These are phyloP conservation scores for Phytophthora citricola DNA, from an alignment of 352 stramenopile species.

Conservation along the genomic window DNA sequence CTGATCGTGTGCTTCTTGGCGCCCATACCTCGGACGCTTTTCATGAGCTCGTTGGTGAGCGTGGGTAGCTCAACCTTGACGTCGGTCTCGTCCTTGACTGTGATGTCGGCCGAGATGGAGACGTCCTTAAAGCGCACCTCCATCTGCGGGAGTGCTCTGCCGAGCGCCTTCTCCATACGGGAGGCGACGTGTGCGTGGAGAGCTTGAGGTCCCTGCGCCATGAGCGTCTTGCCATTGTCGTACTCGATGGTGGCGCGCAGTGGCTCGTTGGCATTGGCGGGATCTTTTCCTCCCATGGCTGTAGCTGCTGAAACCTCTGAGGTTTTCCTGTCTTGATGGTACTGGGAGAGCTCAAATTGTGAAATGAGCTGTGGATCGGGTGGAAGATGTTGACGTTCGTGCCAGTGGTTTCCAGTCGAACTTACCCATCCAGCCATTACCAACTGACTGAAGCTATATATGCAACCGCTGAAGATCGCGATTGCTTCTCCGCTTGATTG, in stretches of 20 bases:
- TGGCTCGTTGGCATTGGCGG: neutral
- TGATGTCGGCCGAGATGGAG: conserved; percentile 37
- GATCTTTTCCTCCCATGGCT: neutral
- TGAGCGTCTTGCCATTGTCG: conserved; percentile 38
- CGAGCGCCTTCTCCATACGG: conserved; percentile 30
- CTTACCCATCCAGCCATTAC: neutral
- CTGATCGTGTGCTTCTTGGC: conserved; percentile 38
- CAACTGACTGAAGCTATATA: conserved; percentile 5
- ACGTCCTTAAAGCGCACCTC: conserved; percentile 48
- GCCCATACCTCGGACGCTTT: conserved; percentile 16
- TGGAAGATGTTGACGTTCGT: neutral
- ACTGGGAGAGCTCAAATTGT: neutral
- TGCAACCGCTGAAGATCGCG: conserved; percentile 3
- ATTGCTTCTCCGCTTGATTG: conserved; percentile 9
- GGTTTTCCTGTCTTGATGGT: neutral
- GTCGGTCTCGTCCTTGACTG: conserved; percentile 27
- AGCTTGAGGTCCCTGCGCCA: conserved; percentile 33
- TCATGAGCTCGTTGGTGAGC: conserved; percentile 33
- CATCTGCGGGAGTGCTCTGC: conserved; percentile 40
- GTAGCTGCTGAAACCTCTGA: no score
- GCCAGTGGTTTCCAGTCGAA: neutral
- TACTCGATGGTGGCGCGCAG: conserved; percentile 25
- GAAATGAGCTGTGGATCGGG: neutral
- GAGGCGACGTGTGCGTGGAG: conserved; percentile 40
- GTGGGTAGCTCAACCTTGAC: conserved; percentile 29